Percentiles rank a stretch among this genome's conserved stretches.
Evolutionary conservation across 2,329 filamentous ascomycete species (phyloP).

Genomic region (Ceratocystis albifundus): DNA sequence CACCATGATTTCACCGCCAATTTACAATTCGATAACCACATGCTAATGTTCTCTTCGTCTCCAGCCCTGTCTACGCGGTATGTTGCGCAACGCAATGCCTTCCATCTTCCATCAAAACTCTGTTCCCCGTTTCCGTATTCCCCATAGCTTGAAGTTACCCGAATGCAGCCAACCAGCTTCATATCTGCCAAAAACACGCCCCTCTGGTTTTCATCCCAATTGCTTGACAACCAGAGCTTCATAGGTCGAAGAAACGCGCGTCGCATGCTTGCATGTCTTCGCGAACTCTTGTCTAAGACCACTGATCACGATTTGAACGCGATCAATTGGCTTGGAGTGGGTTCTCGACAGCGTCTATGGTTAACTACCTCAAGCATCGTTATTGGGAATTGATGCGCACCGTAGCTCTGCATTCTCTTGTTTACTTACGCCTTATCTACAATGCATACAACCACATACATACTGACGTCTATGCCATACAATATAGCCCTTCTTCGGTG

Average conservation of each 20-base stretch:
- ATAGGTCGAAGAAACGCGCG: neutral
- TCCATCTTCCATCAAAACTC: no score
- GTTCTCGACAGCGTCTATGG: constrained; percentile 26
- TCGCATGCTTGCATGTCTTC: neutral
- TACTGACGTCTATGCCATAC: constrained; percentile 27
- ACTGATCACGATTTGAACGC: neutral
- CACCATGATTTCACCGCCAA: neutral
- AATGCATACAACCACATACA: constrained; percentile 21
- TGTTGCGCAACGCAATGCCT: constrained; percentile 41
- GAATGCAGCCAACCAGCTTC: no score
- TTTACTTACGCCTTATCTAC: neutral
- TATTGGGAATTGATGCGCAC: no score
- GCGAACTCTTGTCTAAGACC: neutral
- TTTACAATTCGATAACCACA: neutral
- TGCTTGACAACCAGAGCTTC: neutral
- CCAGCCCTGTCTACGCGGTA: constrained; percentile 96
- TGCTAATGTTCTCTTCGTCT: constrained; percentile 22
- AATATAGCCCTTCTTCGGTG: constrained; percentile 77
- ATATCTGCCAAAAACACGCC: neutral
- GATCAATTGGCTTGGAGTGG: neutral
- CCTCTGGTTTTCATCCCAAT: neutral
- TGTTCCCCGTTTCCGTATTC: no score
- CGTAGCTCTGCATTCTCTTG: no score
- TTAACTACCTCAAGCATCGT: neutral
- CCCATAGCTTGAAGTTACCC: no score